Evolutionary conservation across 192 early-diverging fungal genomes (phyloP).

Genomic region (Umbelopsis sp.): DNA sequence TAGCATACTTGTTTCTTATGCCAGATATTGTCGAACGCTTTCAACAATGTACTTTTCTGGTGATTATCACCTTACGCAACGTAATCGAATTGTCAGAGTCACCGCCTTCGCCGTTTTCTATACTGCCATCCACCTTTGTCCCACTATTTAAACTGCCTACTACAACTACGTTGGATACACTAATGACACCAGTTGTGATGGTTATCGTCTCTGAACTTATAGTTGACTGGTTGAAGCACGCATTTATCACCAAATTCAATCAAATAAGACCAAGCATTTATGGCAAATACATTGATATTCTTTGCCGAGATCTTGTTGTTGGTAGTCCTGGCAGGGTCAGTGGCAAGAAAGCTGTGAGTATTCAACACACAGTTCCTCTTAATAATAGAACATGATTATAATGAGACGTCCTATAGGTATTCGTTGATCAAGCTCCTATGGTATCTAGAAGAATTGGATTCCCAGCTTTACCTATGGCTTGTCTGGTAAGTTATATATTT

Average conservation of each 20-base stretch:
- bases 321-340: constrained; percentile 50
- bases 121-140: constrained; percentile 62
- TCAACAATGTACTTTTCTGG: constrained; percentile 84
- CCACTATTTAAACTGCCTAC: constrained; percentile 60
- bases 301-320: constrained; percentile 84
- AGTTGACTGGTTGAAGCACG: constrained; percentile 98
- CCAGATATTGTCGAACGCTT: constrained; percentile 96
- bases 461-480: constrained; percentile 76
- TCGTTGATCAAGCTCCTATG: constrained; percentile 72
- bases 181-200: constrained; percentile 83
- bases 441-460: constrained; percentile 83
- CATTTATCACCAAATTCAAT: constrained; percentile 98
- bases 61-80: constrained; percentile 91
- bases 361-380: not conserved
- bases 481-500: constrained; percentile 55
- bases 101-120: constrained; percentile 61
- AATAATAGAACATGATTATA: no score
- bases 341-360: constrained; percentile 47
- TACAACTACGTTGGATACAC: constrained; percentile 63
- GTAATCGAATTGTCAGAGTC: constrained; percentile 82
- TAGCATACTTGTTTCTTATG: not conserved
- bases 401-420: constrained; percentile 45
- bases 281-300: constrained; percentile 80
- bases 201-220: constrained; percentile 88
- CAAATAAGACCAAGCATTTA: constrained; percentile 89